Conservation (phyloP, 1,284 basidiomycete genomes). For the Moniliella sp. region DNA sequence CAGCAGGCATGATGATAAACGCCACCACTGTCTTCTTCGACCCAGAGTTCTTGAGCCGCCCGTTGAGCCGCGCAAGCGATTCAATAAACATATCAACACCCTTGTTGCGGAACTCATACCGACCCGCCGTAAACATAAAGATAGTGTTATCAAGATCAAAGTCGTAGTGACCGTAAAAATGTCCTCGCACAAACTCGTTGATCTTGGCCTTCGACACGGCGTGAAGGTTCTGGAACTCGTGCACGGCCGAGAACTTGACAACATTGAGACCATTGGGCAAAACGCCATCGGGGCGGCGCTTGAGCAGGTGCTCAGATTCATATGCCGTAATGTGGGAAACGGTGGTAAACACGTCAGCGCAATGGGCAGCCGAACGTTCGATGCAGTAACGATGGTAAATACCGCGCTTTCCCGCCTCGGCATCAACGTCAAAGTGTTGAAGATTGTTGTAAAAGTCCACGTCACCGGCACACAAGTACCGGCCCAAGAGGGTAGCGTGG, state of each 20-base stretch:
- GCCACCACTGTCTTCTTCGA: slow-evolving; percentile 72
- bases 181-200: slow-evolving; percentile 85
- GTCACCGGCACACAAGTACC: slow-evolving; percentile 85
- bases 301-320: slow-evolving; percentile 81
- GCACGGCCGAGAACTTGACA: slow-evolving; percentile 81
- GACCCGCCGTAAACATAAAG: slow-evolving; percentile 74
- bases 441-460: slow-evolving; percentile 99
- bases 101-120: slow-evolving; percentile 97
- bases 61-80: slow-evolving; percentile 57
- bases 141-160: slow-evolving; percentile 87
- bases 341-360: slow-evolving; percentile 90
- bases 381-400: slow-evolving; percentile 84
- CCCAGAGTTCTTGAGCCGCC: slow-evolving; percentile 57
- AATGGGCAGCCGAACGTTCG: slow-evolving; percentile 77
- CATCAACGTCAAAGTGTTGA: slow-evolving; percentile 96
- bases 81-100: slow-evolving; percentile 99
- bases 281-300: slow-evolving; percentile 88
- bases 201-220: slow-evolving; percentile 81
- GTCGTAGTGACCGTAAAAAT: slow-evolving; percentile 92
- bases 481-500: slow-evolving; percentile 88
- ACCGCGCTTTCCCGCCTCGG: slow-evolving; percentile 91
- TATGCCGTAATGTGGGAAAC: slow-evolving; percentile 82
- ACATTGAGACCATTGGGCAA: slow-evolving; percentile 92
- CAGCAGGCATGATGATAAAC: slow-evolving; percentile 94
- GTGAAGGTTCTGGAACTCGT: slow-evolving; percentile 91